A percentile compares a stretch with the other conserved stretches of the same genome.
Evolutionary conservation across 1,284 basidiomycete species (phyloP).

Genomic region (Tilletia walkeri): DNA sequence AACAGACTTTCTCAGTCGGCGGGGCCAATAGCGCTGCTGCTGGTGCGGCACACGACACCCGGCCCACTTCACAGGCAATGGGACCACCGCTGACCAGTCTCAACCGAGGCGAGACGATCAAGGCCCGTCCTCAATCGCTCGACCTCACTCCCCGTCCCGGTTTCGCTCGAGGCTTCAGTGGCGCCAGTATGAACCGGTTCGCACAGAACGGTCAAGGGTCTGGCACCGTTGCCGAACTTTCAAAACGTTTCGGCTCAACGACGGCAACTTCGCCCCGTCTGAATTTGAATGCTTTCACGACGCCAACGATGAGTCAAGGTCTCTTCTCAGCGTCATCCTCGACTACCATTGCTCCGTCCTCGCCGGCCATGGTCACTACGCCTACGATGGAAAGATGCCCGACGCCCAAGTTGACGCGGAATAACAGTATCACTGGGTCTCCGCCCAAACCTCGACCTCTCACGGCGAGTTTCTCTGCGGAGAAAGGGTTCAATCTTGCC

Average conservation of each 20-base stretch:
- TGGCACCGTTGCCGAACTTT: constrained; percentile 43
- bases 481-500: constrained; percentile 33
- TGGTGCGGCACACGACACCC: not conserved
- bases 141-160: constrained; percentile 3
- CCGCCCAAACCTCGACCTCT: constrained; percentile 37
- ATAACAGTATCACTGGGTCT: constrained; percentile 29
- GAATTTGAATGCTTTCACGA: not conserved
- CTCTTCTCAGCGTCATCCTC: not conserved
- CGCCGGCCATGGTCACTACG: constrained; percentile 16
- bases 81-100: not conserved
- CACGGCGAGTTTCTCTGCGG: constrained; percentile 35
- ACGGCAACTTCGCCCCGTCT: not conserved
- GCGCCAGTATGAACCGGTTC: constrained; percentile 16
- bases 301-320: not conserved
- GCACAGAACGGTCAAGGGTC: constrained; percentile 5
- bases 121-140: constrained; percentile 18
- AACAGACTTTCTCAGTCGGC: too few species aligned
- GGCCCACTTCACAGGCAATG: not conserved
- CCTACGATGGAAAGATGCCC: constrained; percentile 1
- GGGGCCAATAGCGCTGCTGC: not conserved
- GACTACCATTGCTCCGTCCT: constrained; percentile 16
- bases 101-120: constrained; percentile 20
- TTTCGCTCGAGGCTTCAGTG: not conserved
- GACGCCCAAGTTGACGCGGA: constrained; percentile 21
- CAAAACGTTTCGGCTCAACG: constrained; percentile 28